A percentile compares a stretch with the other conserved stretches of the same genome.
These are phyloP conservation scores for Syzygium oleosum DNA, from an alignment of 345 rosid genomes.

Conservation along the genomic window DNA sequence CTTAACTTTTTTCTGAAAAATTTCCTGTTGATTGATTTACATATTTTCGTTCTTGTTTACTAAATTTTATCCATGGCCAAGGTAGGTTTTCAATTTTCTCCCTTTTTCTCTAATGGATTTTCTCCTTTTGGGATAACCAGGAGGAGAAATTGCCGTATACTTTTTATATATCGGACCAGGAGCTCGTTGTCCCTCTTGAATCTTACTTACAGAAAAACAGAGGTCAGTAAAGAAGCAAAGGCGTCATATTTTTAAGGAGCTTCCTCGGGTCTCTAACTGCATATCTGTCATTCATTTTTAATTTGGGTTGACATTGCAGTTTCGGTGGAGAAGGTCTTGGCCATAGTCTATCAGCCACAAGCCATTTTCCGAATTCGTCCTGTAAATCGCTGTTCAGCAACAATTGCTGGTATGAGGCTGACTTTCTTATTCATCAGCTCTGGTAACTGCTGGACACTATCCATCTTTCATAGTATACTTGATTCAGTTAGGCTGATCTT, in stretches of 20 bases:
- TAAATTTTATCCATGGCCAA: neutral
- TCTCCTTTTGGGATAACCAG: constrained; percentile 26
- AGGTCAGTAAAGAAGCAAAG: constrained; percentile 23
- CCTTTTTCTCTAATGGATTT: neutral
- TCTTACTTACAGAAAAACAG: constrained; percentile 76
- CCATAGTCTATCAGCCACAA: constrained; percentile 93
- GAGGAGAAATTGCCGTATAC: constrained; percentile 86
- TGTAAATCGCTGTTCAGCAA: constrained; percentile 77
- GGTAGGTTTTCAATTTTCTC: neutral
- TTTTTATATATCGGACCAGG: constrained; percentile 79
- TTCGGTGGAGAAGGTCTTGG: constrained; percentile 85
- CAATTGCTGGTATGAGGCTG: constrained; percentile 65
- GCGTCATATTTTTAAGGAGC: neutral
- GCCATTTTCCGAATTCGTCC: constrained; percentile 93
- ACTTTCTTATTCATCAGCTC: neutral
- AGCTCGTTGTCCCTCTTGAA: constrained; percentile 75
- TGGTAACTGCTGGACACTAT: neutral
- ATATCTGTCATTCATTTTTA: neutral
- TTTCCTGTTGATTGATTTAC: neutral
- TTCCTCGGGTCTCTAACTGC: neutral
- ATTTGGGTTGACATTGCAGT: constrained; percentile 30
- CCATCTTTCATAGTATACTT: neutral
- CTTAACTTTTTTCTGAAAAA: neutral
- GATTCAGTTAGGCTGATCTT: neutral
- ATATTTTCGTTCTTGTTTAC: neutral